Conservation (phyloP, 1,139 yeast species). For the Yamadazyma songkhlaensis region DNA sequence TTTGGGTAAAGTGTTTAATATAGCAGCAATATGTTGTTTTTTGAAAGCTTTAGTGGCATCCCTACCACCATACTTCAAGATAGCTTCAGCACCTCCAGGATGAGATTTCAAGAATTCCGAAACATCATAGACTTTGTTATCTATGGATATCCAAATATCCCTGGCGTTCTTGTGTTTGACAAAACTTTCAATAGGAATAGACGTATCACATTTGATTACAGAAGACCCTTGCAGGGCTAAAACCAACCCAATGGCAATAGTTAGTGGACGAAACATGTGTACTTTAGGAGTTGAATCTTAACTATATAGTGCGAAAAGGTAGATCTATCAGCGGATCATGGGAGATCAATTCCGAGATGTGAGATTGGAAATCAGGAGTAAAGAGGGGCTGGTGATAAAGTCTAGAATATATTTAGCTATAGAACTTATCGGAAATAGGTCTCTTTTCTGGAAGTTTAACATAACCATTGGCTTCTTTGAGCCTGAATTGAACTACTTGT, state of each 20-base stretch:
- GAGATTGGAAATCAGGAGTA: background rate
- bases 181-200: background rate
- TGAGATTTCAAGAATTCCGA: conserved; percentile 22
- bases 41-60: conserved; percentile 20
- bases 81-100: conserved; percentile 26
- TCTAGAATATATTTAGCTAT: background rate
- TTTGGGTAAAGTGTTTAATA: conserved; percentile 13
- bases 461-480: conserved; percentile 12
- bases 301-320: too few relatives aligned
- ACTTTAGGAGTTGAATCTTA: background rate
- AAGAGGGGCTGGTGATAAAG: background rate
- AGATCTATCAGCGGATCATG: too few relatives aligned
- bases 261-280: too few relatives aligned
- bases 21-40: conserved; percentile 5
- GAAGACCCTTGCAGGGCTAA: background rate
- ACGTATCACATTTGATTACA: background rate
- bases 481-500: conserved; percentile 32
- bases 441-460: conserved; percentile 10
- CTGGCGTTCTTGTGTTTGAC: background rate
- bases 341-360: too few relatives aligned
- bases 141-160: conserved; percentile 23
- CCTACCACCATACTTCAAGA: conserved; percentile 25
- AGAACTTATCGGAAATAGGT: conserved; percentile 11
- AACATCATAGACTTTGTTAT: conserved; percentile 27
- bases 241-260: background rate